A percentile compares a stretch with the other conserved stretches of the same genome.
These are phyloP conservation scores for Talaromyces sp. DNA, from an alignment of 2,329 filamentous ascomycete species.

Conservation along the genomic window DNA sequence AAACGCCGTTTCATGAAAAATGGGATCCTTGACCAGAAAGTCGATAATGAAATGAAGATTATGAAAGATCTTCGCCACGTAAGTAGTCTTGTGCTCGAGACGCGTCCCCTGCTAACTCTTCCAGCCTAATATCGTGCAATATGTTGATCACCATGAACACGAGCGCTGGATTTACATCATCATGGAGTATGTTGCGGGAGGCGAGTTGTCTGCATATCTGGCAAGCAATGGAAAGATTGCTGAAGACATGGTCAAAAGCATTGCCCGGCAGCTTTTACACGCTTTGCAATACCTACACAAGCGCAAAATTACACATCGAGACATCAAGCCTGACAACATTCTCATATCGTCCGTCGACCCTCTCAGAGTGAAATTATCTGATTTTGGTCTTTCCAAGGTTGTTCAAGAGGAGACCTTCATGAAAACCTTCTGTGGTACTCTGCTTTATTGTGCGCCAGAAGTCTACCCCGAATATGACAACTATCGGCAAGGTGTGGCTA, in stretches of 20 bases:
- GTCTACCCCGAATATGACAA: conserved; percentile 81
- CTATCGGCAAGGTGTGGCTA: conserved; percentile 59
- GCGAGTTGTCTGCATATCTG: conserved; percentile 77
- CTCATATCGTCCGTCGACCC: conserved; percentile 71
- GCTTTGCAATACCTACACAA: conserved; percentile 83
- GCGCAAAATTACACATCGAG: conserved; percentile 91
- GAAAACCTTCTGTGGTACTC: conserved; percentile 92
- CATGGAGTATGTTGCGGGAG: conserved; percentile 85
- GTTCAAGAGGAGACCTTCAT: conserved; percentile 88
- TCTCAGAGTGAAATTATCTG: conserved; percentile 83
- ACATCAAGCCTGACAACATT: conserved; percentile 98
- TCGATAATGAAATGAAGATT: conserved; percentile 96
- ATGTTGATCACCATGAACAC: conserved; percentile 83
- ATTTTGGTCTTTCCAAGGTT: conserved; percentile 95
- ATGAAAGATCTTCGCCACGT: conserved; percentile 84
- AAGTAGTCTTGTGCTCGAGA: conserved; percentile 38
- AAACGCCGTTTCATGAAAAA: conserved; percentile 93
- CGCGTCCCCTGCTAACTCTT: conserved; percentile 17
- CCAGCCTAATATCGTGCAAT: conserved; percentile 83
- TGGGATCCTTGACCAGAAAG: conserved; percentile 80
- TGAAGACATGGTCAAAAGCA: conserved; percentile 66
- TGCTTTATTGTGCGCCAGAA: conserved; percentile 94
- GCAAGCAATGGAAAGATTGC: conserved; percentile 58
- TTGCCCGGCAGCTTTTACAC: conserved; percentile 67
- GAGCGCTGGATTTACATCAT: conserved; percentile 84